Evolutionary conservation across 2,329 filamentous ascomycete genomes (phyloP).

Genomic region (Cladorrhinum sp.): DNA sequence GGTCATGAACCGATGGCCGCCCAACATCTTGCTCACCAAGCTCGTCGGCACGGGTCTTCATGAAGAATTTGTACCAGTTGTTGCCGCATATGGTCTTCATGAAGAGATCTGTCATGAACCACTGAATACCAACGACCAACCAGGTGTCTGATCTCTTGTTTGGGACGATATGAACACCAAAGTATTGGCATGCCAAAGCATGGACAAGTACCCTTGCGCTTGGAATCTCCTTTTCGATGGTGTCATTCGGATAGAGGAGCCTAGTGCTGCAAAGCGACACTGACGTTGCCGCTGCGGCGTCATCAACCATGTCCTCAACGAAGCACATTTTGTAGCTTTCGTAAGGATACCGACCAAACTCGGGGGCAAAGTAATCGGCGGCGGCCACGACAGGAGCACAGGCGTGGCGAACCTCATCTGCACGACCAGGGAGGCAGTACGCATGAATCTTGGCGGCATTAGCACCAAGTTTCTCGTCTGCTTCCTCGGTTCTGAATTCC

Average conservation of each 20-base stretch:
- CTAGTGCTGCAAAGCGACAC: slow-evolving; percentile 85
- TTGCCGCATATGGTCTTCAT: slow-evolving; percentile 88
- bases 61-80: slow-evolving; percentile 88
- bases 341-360: slow-evolving; percentile 88
- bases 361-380: slow-evolving; percentile 86
- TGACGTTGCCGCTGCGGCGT: slow-evolving; percentile 75
- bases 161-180: slow-evolving; percentile 87
- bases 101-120: slow-evolving; percentile 93
- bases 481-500: slow-evolving; percentile 83
- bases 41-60: slow-evolving; percentile 79
- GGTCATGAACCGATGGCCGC: slow-evolving; percentile 75
- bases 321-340: slow-evolving; percentile 91
- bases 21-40: slow-evolving; percentile 79
- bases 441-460: slow-evolving; percentile 87
- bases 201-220: slow-evolving; percentile 79
- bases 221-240: slow-evolving; percentile 81
- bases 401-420: slow-evolving; percentile 80
- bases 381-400: slow-evolving; percentile 81
- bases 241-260: slow-evolving; percentile 77
- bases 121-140: slow-evolving; percentile 85
- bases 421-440: slow-evolving; percentile 82
- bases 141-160: slow-evolving; percentile 78
- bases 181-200: slow-evolving; percentile 87
- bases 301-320: slow-evolving; percentile 78
- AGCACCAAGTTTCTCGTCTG: slow-evolving; percentile 84